These are phyloP conservation scores for Pichia thaimueangensis DNA, from an alignment of 805 yeast species.

Conservation along the genomic window DNA sequence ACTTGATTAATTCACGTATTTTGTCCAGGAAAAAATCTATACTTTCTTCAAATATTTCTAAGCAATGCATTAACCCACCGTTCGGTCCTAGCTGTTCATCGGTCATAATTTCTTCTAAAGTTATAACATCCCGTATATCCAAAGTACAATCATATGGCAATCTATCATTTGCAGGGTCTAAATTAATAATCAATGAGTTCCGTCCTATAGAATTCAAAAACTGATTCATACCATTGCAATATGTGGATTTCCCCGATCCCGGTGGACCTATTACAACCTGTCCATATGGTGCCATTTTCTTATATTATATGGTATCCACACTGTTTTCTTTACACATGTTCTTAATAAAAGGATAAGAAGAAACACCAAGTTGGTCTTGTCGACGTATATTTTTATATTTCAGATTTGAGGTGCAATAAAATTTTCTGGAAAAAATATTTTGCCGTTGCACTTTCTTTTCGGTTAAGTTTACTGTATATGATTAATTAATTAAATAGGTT, in stretches of 20 bases:
- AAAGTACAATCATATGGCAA: conserved; percentile 48
- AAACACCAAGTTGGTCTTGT: no score
- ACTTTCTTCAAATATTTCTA: conserved; percentile 57
- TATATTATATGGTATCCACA: no score
- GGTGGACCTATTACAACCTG: conserved; percentile 98
- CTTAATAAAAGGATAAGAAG: no score
- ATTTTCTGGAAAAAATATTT: no score
- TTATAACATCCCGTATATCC: conserved; percentile 51
- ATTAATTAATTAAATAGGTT: no score
- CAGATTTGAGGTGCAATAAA: no score
- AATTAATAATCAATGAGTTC: conserved; percentile 72
- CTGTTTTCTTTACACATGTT: no score
- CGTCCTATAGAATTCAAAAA: conserved; percentile 93
- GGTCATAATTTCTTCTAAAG: conserved; percentile 54
- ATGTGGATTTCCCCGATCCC: conserved; percentile 95
- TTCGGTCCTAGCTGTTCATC: conserved; percentile 54
- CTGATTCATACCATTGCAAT: conserved; percentile 87
- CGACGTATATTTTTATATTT: no score
- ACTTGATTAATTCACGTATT: conserved; percentile 46
- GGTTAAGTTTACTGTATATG: no score
- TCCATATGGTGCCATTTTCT: conserved; percentile 54
- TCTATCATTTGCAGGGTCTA: conserved; percentile 75
- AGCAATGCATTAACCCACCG: conserved; percentile 87
- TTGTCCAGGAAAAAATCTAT: conserved; percentile 53
- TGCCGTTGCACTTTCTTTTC: no score